phyloP scores from a whole-genome alignment of 169 alveolate genomes.

The Eimeria brunetti region DNA sequence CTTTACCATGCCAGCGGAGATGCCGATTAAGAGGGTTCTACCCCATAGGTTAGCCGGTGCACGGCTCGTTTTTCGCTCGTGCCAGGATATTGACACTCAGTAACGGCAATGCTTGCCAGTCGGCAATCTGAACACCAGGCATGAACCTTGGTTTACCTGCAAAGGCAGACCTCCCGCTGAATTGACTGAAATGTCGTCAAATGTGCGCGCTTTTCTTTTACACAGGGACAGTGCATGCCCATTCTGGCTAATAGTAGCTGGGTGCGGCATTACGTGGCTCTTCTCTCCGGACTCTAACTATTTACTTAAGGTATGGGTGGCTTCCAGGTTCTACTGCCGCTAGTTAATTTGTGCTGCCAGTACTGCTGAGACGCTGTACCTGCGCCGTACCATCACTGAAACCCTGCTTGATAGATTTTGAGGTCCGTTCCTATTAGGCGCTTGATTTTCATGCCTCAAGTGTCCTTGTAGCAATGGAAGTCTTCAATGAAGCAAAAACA shows the following conservation, averaged over 20 bases:
- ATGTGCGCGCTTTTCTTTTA: neutral
- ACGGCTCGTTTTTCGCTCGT: neutral
- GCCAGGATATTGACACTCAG: neutral
- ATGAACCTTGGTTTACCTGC: neutral
- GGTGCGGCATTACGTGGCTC: conserved; percentile 59
- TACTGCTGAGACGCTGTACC: neutral
- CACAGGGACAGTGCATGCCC: conserved; percentile 14
- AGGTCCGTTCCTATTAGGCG: conserved; percentile 10
- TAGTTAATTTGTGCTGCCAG: neutral
- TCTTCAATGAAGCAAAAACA: neutral
- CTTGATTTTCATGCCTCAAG: conserved; percentile 50
- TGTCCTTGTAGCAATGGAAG: conserved; percentile 46
- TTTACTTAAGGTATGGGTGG: conserved; percentile 35
- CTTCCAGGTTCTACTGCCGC: neutral
- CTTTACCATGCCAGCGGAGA: conserved; percentile 35
- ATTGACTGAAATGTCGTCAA: neutral
- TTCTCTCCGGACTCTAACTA: conserved; percentile 2
- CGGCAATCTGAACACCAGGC: neutral
- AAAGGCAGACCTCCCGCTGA: neutral
- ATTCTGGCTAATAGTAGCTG: conserved; percentile 56
- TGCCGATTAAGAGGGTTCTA: conserved; percentile 29
- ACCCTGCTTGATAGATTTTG: neutral
- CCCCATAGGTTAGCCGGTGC: neutral
- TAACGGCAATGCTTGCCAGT: neutral
- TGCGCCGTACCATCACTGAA: neutral